Evolutionary conservation across 495 filamentous ascomycete genomes (phyloP), one percentile per base, ranked within the genome.

Genomic region (Podospora pseudoanserina): DNA sequence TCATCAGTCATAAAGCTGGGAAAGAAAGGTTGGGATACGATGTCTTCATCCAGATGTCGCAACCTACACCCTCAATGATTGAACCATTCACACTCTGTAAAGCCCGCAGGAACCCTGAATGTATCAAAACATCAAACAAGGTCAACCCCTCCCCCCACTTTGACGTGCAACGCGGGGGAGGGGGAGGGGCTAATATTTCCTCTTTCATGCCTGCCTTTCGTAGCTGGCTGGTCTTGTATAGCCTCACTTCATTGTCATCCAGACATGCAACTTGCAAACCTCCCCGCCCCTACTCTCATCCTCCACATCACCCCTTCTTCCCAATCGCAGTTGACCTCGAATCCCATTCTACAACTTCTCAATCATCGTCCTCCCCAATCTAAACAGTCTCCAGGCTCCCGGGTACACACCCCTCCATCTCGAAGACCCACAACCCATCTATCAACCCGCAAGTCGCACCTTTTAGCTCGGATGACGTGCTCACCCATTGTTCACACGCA

Each of bases 381-480:
- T 11, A 5, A 49, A 13, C 5, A 49, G 39, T 49, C 39, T 49
- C 39, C 39, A 49, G 9, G 3, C 13, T 49, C 61, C 61, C n/a
- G 30, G 61, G 61, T 19, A 63, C 32, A 63, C 20, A 5, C 16
- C 28, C 34, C 61, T 58, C 54, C 15, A 26, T 32, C 28, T 55
- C 15, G 18, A 39, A 32, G 23, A 16, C 19, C 18, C 15, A 30
- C 18, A 67, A 71, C 66, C 39, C 39, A 13, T 49, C 39, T 18
- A 13, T 49, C 39, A 49, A 49, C 39, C 39, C 39, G 39, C 39
- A 66, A 64, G 9, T 28, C 58, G 23, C 54, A 32, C 39, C 53
- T 62, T 44, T 73, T 82, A 82, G 80, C 79, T 77, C 75, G 65
- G 76, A 82, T 82, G 77, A 76, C 80, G 80, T 82, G 80, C 79